phyloP scores from a whole-genome alignment of 441 rosid species.

The Mallotus japonicus region DNA sequence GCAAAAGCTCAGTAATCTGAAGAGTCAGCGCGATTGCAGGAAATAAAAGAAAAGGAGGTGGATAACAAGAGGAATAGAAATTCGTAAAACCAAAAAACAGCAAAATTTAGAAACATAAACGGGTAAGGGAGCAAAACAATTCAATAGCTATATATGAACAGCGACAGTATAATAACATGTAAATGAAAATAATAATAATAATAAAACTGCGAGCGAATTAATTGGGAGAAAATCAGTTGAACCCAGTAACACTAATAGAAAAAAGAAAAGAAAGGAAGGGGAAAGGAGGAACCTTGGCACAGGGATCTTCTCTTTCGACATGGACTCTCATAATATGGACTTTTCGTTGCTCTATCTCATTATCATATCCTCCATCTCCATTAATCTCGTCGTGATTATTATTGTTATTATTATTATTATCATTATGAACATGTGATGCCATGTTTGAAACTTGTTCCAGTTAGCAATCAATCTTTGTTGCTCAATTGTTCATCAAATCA shows the following conservation, averaged over 20 bases:
- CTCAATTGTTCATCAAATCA: not conserved
- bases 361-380: constrained; percentile 25
- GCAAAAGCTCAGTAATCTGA: too few relatives aligned
- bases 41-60: too few relatives aligned
- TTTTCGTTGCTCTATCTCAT: constrained; percentile 68
- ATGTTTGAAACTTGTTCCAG: not conserved
- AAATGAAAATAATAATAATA: too few relatives aligned
- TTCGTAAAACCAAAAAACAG: not conserved
- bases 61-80: too few relatives aligned
- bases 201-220: too few relatives aligned
- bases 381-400: not conserved
- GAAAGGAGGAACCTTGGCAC: constrained; percentile 51
- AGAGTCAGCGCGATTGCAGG: too few relatives aligned
- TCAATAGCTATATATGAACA: too few relatives aligned
- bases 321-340: constrained; percentile 73
- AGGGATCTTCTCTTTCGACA: constrained; percentile 66
- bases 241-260: not conserved
- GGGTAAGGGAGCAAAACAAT: not conserved
- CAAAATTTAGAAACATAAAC: not conserved
- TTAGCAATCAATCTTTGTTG: too few relatives aligned
- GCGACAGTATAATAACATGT: too few relatives aligned
- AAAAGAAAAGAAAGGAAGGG: not conserved
- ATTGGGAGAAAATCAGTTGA: not conserved
- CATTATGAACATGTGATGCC: not conserved
- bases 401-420: too few relatives aligned